phyloP scores from a whole-genome alignment of 2,329 filamentous ascomycete genomes.

The Penicillium sp. region DNA sequence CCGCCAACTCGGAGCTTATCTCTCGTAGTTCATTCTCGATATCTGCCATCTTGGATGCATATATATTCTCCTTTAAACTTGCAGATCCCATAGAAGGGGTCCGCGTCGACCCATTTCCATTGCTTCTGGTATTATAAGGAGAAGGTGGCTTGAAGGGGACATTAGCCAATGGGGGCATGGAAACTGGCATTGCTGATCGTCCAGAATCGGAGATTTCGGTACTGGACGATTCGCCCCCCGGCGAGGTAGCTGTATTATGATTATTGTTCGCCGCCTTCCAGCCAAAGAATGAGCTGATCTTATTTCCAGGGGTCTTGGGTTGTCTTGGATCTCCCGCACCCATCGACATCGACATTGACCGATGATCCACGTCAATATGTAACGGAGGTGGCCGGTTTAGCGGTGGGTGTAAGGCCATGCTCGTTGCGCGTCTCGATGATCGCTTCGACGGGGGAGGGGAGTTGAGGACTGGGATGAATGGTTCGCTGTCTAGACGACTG shows the following conservation, averaged over 20 bases:
- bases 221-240: slow-evolving; percentile 59
- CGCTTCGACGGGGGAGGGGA: slow-evolving; percentile 62
- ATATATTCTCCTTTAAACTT: slow-evolving; percentile 45
- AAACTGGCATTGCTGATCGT: slow-evolving; percentile 60
- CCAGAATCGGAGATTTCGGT: slow-evolving; percentile 65
- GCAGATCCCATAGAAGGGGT: slow-evolving; percentile 47
- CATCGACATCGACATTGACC: slow-evolving; percentile 40
- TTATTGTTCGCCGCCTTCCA: slow-evolving; percentile 52
- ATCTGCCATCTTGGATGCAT: slow-evolving; percentile 70
- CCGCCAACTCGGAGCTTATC: slow-evolving; percentile 88
- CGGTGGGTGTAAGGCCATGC: slow-evolving; percentile 48
- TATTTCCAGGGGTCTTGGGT: slow-evolving; percentile 56
- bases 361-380: slow-evolving; percentile 44
- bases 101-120: slow-evolving; percentile 48
- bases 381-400: slow-evolving; percentile 44
- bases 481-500: slow-evolving; percentile 46
- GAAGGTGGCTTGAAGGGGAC: slow-evolving; percentile 43
- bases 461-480: slow-evolving; percentile 63
- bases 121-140: slow-evolving; percentile 54
- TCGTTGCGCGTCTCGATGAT: slow-evolving; percentile 34
- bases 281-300: slow-evolving; percentile 67
- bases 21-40: slow-evolving; percentile 93
- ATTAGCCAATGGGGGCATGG: slow-evolving; percentile 43
- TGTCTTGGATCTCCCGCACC: slow-evolving; percentile 36
- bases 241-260: slow-evolving; percentile 45